A percentile compares a stretch with the other conserved stretches of the same genome.
phyloP scores from a whole-genome alignment of 2,329 filamentous ascomycete species.

The Aspergillus sp. region DNA sequence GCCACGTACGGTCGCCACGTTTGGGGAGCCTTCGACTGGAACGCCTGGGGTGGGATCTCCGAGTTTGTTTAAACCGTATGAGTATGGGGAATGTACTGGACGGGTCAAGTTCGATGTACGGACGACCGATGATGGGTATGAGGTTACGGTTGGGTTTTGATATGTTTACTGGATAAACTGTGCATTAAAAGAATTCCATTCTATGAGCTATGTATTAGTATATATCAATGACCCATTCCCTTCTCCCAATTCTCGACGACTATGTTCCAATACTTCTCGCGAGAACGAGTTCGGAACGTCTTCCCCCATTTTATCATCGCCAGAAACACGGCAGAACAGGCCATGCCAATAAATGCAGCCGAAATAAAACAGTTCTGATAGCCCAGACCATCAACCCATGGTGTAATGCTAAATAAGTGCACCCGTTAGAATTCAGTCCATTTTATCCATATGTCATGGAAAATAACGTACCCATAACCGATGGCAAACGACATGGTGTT shows the following conservation, averaged over 20 bases:
- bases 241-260: constrained; percentile 29
- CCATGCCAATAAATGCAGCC: constrained; percentile 33
- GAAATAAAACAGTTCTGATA: constrained; percentile 44
- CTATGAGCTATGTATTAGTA: no score
- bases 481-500: constrained; percentile 47
- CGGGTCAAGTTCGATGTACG: constrained; percentile 12
- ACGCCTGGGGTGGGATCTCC: constrained; percentile 8
- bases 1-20: constrained; percentile 15
- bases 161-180: no score
- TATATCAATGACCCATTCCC: constrained; percentile 26
- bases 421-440: neutral
- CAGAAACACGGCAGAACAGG: constrained; percentile 33
- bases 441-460: no score
- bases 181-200: no score
- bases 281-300: constrained; percentile 26
- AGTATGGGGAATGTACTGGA: constrained; percentile 24
- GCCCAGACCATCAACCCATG: constrained; percentile 40
- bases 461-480: constrained; percentile 35
- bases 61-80: constrained; percentile 15
- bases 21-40: constrained; percentile 12
- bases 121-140: constrained; percentile 6
- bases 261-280: constrained; percentile 33
- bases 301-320: constrained; percentile 38
- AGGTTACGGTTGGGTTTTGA: constrained; percentile 15
- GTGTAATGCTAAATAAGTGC: constrained; percentile 39